Base-by-base conservation (phyloP, 495 filamentous ascomycete species). In the Aspergillus haitiensis region DNA sequence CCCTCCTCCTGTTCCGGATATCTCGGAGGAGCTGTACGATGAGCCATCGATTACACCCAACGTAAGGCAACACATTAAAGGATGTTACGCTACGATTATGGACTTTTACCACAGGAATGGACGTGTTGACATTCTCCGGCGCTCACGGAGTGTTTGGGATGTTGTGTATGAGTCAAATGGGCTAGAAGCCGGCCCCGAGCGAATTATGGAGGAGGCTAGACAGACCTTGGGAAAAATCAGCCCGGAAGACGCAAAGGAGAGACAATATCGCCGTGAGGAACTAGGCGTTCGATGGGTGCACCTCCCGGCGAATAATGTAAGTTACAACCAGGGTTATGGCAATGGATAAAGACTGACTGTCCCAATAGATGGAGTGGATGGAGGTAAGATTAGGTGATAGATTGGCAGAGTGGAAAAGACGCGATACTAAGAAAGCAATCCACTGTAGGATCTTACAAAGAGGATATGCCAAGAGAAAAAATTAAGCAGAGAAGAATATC, bases 131-230 rank as follows among this genome's bases (percentile, higher is more conserved):
- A 7, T 56, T 18, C 53, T 56, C 5, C 53, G 37, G 11, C 53
- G 53, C 2, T 44, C 37, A 7, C 53, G 53, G 37, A 56, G n/a
- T 44, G 40, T 56, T 5, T 7, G 27, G 21, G 15, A 44, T 15
- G 53, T 56, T 9, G 33, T 56, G 12, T 56, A 56, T 27, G 15
- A 56, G 27, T 40, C 37, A n/a, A 40, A 40, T n/a, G 37, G 37
- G 10, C 10, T 11, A 10, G 37, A 10, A 10, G 37, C 10, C 37
- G 37, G 37, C 9, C 48, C 48, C 6, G 21, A 51, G 48, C 13
- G 27, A 9, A 32, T 51, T 2, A 51, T 51, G 48, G 48, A 21
- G 11, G 16, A 51, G 21, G 48, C 48, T 6, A 51, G 48, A 6
- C 18, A n/a, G 7, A 51, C 48, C 21, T 9, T 51, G 16, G 15